Conservation (phyloP, 352 stramenopile species). For the Phytopythium oedochilum region DNA sequence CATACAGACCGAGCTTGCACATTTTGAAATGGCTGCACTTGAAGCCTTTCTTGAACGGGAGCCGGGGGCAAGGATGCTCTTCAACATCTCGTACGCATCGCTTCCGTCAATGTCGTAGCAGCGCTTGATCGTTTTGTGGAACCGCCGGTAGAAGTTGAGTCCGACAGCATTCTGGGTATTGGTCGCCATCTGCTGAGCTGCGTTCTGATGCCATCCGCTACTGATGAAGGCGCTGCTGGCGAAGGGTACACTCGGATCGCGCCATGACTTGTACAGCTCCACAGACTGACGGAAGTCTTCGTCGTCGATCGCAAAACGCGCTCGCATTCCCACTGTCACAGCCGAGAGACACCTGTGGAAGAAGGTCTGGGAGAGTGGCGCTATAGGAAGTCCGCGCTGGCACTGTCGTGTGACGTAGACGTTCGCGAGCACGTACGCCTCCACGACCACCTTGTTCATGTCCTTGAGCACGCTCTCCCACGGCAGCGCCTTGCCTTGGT, state of each 20-base stretch:
- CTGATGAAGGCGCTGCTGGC: constrained; percentile 2
- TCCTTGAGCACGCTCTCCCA: constrained; percentile 4
- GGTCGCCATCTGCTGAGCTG: neutral
- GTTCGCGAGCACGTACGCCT: constrained; percentile 11
- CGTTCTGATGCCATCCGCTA: neutral
- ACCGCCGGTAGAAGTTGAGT: constrained; percentile 6
- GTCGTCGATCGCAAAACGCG: neutral
- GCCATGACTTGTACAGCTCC: constrained; percentile 5
- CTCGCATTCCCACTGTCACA: neutral
- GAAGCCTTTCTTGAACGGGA: constrained; percentile 12
- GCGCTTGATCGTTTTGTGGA: constrained; percentile 6
- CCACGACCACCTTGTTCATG: constrained; percentile 7
- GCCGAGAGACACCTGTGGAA: constrained; percentile 6
- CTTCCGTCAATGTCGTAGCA: constrained; percentile 1
- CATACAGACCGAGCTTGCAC: constrained; percentile 2
- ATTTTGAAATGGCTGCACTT: constrained; percentile 17
- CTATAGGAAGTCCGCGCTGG: neutral
- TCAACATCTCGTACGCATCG: constrained; percentile 6
- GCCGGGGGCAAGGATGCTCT: neutral
- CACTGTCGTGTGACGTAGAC: constrained; percentile 8
- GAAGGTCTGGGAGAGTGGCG: neutral
- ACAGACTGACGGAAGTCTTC: constrained; percentile 5
- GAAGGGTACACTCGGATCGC: neutral
- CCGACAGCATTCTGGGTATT: constrained; percentile 2
- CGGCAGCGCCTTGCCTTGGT: neutral